Conservation (phyloP, 177 flowering plant species). For the Vitis hybrid region DNA sequence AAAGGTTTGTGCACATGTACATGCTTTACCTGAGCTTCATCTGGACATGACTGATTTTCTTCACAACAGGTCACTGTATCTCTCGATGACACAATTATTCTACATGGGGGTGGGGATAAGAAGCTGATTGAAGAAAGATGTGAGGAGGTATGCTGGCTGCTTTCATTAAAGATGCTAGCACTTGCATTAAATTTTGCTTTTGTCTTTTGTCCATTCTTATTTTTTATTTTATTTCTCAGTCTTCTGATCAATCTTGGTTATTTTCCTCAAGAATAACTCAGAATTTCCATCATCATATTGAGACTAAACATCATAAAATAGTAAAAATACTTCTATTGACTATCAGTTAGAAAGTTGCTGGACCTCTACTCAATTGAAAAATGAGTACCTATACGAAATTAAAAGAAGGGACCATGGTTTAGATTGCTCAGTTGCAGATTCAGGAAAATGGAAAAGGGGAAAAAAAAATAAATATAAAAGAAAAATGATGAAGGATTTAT, state of each 20-base stretch:
- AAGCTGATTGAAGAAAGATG: constrained; percentile 86
- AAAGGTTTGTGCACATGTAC: constrained; percentile 47
- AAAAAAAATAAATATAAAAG: not conserved
- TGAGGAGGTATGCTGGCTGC: constrained; percentile 57
- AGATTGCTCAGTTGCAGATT: too few relatives aligned
- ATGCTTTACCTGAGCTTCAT: constrained; percentile 1
- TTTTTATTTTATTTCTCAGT: not conserved
- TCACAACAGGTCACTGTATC: constrained; percentile 64
- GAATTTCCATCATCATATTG: too few relatives aligned
- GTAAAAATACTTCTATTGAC: too few relatives aligned
- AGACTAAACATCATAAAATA: too few relatives aligned
- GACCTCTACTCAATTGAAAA: not conserved
- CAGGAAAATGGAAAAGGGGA: not conserved
- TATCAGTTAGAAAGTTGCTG: not conserved
- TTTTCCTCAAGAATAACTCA: too few relatives aligned
- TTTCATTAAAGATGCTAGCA: not conserved
- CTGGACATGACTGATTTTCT: constrained; percentile 12
- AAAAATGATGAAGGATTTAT: not conserved
- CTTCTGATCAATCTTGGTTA: too few relatives aligned
- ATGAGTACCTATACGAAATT: too few relatives aligned
- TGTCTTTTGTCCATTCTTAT: not conserved
- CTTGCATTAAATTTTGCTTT: not conserved
- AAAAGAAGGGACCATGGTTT: too few relatives aligned
- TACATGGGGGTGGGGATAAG: constrained; percentile 87
- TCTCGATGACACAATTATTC: constrained; percentile 76